A percentile compares a stretch with the other conserved stretches of the same genome.
These are phyloP conservation scores for Fusarium anthophilum DNA, from an alignment of 2,329 filamentous ascomycete species.

Conservation along the genomic window DNA sequence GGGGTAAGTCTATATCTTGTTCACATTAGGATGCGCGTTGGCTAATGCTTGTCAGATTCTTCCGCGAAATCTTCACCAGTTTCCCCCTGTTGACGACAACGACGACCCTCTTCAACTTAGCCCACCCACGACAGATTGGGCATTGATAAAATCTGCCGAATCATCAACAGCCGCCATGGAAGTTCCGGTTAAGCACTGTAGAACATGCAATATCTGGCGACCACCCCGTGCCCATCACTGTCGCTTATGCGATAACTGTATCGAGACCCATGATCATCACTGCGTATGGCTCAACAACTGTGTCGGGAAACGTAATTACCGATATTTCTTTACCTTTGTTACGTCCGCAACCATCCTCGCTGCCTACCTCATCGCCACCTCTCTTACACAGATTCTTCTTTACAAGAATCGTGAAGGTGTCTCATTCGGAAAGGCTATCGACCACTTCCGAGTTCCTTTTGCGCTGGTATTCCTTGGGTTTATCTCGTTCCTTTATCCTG, in stretches of 20 bases:
- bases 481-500: constrained; percentile 80
- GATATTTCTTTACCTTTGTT: constrained; percentile 96
- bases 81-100: constrained; percentile 78
- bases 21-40: not conserved
- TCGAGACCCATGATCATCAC: constrained; percentile 97
- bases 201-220: constrained; percentile 96
- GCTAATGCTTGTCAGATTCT: constrained; percentile 72
- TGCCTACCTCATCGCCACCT: constrained; percentile 78
- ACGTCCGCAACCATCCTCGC: constrained; percentile 79
- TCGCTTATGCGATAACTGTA: constrained; percentile 94
- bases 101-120: constrained; percentile 85
- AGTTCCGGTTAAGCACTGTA: constrained; percentile 97
- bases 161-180: constrained; percentile 88
- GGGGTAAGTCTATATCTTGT: constrained; percentile 70
- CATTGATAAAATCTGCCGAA: constrained; percentile 83
- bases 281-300: constrained; percentile 99
- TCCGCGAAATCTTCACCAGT: constrained; percentile 89
- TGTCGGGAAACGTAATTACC: constrained; percentile 95
- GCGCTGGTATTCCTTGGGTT: constrained; percentile 88
- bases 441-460: constrained; percentile 80
- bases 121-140: constrained; percentile 92
- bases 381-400: constrained; percentile 80
- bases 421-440: constrained; percentile 74
- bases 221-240: constrained; percentile 96
- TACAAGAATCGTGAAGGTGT: constrained; percentile 72